These are phyloP conservation scores for Anthracocystis walkeri DNA, from an alignment of 1,284 basidiomycete genomes.

Conservation along the genomic window DNA sequence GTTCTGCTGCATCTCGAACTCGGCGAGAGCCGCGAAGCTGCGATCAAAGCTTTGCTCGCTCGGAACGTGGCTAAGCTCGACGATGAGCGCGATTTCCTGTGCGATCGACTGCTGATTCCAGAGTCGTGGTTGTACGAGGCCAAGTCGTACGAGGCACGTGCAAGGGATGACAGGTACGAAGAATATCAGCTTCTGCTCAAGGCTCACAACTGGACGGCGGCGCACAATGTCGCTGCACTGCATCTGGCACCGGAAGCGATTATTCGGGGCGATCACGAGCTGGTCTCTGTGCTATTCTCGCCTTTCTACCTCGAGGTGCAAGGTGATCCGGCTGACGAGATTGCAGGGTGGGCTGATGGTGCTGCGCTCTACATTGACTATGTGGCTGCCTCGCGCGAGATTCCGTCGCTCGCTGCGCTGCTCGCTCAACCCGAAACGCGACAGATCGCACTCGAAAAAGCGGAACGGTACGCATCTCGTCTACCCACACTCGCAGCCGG, in stretches of 20 bases:
- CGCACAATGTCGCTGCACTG: constrained; percentile 83
- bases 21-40: constrained; percentile 76
- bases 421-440: constrained; percentile 68
- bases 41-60: constrained; percentile 82
- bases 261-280: constrained; percentile 80
- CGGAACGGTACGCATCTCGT: constrained; percentile 73
- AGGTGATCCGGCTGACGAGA: constrained; percentile 67
- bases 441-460: constrained; percentile 30
- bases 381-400: constrained; percentile 72
- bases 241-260: constrained; percentile 92
- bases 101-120: constrained; percentile 83
- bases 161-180: constrained; percentile 77
- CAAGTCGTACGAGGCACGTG: constrained; percentile 77
- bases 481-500: constrained; percentile 74
- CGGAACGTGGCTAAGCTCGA: constrained; percentile 79
- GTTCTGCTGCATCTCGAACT: constrained; percentile 89
- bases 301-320: constrained; percentile 78
- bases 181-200: constrained; percentile 83
- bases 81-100: constrained; percentile 79
- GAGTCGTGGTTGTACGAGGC: constrained; percentile 87
- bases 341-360: constrained; percentile 66
- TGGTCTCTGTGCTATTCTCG: constrained; percentile 81
- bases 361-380: constrained; percentile 63
- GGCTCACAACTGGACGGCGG: constrained; percentile 78
- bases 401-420: constrained; percentile 73